A percentile compares a stretch with the other conserved stretches of the same genome.
Evolutionary conservation across 371 early-diverging fungal genomes (phyloP).

Genomic region (Rhizopus delemar): DNA sequence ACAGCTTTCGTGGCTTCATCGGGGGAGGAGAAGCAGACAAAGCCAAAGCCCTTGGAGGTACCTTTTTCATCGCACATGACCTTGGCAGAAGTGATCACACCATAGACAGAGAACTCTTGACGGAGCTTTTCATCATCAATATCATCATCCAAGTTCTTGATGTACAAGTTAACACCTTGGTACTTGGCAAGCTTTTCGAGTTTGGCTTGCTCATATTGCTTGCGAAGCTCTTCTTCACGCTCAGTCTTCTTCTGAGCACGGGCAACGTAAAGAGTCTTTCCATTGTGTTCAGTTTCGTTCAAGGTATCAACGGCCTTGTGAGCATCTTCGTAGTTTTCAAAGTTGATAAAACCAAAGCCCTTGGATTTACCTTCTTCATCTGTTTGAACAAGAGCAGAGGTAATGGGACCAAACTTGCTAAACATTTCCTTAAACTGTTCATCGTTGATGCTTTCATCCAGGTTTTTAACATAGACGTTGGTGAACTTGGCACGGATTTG

Average conservation of each 20-base stretch:
- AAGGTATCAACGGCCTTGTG: slow-evolving; percentile 89
- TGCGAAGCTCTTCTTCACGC: slow-evolving; percentile 94
- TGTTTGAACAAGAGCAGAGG: slow-evolving; percentile 75
- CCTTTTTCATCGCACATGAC: slow-evolving; percentile 95
- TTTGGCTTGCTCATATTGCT: slow-evolving; percentile 91
- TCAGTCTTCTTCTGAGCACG: slow-evolving; percentile 99
- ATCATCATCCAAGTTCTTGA: slow-evolving; percentile 97
- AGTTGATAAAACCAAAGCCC: slow-evolving; percentile 98
- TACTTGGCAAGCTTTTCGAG: slow-evolving; percentile 94
- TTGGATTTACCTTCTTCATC: slow-evolving; percentile 85
- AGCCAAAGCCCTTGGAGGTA: slow-evolving; percentile 83
- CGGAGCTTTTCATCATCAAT: slow-evolving; percentile 94
- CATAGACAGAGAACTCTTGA: slow-evolving; percentile 93
- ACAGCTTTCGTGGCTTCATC: slow-evolving; percentile 92
- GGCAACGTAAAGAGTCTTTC: slow-evolving; percentile 93
- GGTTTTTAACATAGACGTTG: slow-evolving; percentile 98
- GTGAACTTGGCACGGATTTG: slow-evolving; percentile 91
- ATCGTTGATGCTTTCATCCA: slow-evolving; percentile 83
- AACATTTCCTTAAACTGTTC: slow-evolving; percentile 87
- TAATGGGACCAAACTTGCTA: slow-evolving; percentile 82
- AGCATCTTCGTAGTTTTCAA: slow-evolving; percentile 90
- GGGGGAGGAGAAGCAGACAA: slow-evolving; percentile 89
- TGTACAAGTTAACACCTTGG: slow-evolving; percentile 97
- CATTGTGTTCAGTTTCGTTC: slow-evolving; percentile 89
- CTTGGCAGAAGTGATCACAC: slow-evolving; percentile 95